Base-by-base conservation (phyloP, 176 grass and related monocot species). In the Musa troglodytarum region DNA sequence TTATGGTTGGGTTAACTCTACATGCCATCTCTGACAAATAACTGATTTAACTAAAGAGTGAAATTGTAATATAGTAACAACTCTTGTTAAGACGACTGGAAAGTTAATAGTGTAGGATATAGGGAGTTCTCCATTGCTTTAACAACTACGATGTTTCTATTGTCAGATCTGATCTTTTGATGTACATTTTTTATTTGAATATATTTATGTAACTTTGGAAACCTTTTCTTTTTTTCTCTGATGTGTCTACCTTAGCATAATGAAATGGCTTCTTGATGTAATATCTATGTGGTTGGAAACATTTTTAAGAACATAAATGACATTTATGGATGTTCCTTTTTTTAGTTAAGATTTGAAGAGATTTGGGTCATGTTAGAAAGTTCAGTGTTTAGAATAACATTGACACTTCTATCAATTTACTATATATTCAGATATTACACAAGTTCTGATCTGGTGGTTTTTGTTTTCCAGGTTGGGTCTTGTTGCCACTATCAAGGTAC, bases 401-500 rank as follows among this genome's bases (percentile, higher is more conserved):
- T 20, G 57, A 6, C 19, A 2, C 19, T 52, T 70, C 8, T 49
- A 52, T 50, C 13, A 1, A 70, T 2, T 49, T 16, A n/a, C 49
- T 52, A 70, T 6, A 11, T 50, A n/a, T 43, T 50, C 3, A 57
- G 53, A 57, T 74, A 28, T 25, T 28, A 56, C 57, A 53, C 23
- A 28, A 74, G 5, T 28, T 34, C 20, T 74, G 72, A 58, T 56
- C 8, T 58, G 1, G 52, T 74, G 63, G 17, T 13, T 74, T 73
- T 56, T 57, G 4, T 57, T 74, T 55, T 74, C 19, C 53, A 74
- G 72, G 72, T 56, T 74, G 53, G 72, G 72, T 56, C 72, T 74
- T 10, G 72, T 74, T 19, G 72, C 72, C 24, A 74, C 72, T 28
- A 74, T 74, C 52, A 74, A 74, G 72, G 72, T 74, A 74, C 22